Percentiles rank a stretch among this genome's conserved stretches.
Conservation (phyloP, 2,329 filamentous ascomycete species). For the Colletotrichum tofieldiae region DNA sequence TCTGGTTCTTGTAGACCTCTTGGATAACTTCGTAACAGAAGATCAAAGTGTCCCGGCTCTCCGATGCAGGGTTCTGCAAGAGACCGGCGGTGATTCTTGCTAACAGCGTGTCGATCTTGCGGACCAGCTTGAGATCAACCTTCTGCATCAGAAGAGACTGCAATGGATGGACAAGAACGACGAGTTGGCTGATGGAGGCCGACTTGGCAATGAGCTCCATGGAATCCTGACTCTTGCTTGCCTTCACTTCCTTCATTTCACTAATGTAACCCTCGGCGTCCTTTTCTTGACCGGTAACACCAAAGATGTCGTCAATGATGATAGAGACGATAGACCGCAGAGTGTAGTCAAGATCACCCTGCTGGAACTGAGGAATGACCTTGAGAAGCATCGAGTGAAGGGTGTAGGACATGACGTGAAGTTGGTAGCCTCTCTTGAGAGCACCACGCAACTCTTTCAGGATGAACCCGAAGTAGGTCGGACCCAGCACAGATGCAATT, state of each 20-base stretch:
- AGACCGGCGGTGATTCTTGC: conserved; percentile 87
- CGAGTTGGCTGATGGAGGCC: conserved; percentile 81
- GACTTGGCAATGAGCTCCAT: conserved; percentile 93
- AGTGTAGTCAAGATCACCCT: conserved; percentile 93
- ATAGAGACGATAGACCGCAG: conserved; percentile 83
- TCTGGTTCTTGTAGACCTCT: conserved; percentile 81
- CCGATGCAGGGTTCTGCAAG: conserved; percentile 83
- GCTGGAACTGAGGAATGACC: conserved; percentile 79
- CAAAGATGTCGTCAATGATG: conserved; percentile 98
- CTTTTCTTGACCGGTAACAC: conserved; percentile 92
- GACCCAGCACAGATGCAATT: conserved; percentile 85
- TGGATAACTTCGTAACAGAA: conserved; percentile 97
- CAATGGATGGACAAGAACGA: conserved; percentile 83
- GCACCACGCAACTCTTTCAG: conserved; percentile 90
- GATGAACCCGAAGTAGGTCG: conserved; percentile 91
- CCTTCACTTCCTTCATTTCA: conserved; percentile 98
- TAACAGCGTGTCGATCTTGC: conserved; percentile 92
- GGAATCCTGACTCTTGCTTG: conserved; percentile 97
- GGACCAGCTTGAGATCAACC: conserved; percentile 85
- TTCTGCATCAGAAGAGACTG: conserved; percentile 86
- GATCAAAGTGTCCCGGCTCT: conserved; percentile 86
- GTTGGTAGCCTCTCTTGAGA: conserved; percentile 88
- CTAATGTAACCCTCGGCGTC: conserved; percentile 96
- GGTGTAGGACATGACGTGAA: conserved; percentile 95
- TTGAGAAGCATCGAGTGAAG: conserved; percentile 91